phyloP scores from a whole-genome alignment of 2,329 filamentous ascomycete species.

The Cordyceps farinosa region DNA sequence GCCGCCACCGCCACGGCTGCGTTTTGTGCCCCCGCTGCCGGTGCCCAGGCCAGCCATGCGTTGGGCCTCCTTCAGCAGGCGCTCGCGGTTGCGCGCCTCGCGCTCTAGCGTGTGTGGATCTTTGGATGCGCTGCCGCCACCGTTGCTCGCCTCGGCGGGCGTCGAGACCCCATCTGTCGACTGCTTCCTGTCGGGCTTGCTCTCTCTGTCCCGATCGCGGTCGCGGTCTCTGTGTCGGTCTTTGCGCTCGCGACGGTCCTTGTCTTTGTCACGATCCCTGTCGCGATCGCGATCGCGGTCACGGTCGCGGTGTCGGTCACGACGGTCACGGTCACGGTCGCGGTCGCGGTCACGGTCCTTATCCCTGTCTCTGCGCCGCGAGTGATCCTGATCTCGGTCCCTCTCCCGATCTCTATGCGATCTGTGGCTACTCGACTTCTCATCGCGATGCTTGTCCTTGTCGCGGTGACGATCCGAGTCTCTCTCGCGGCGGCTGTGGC shows the following conservation, averaged over 20 bases:
- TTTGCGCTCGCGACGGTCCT: conserved; percentile 38
- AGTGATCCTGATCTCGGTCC: conserved; percentile 29
- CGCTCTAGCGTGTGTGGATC: conserved; percentile 69
- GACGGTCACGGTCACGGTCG: conserved; percentile 25
- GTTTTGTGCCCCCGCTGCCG: conserved; percentile 45
- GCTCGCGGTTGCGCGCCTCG: conserved; percentile 62
- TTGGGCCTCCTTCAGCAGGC: conserved; percentile 66
- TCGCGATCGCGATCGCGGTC: conserved; percentile 32
- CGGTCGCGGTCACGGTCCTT: conserved; percentile 34
- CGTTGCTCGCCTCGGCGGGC: conserved; percentile 24
- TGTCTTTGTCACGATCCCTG: conserved; percentile 29
- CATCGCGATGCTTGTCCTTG: conserved; percentile 47
- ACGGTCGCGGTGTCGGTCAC: conserved; percentile 25
- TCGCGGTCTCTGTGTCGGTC: conserved; percentile 37
- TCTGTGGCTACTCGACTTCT: conserved; percentile 38
- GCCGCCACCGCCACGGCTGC: conserved; percentile 40
- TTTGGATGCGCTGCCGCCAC: conserved; percentile 27
- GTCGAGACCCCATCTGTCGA: conserved; percentile 29
- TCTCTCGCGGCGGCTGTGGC: conserved; percentile 59
- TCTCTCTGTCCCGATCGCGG: conserved; percentile 21
- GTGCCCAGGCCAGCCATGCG: conserved; percentile 54
- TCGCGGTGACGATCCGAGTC: conserved; percentile 40
- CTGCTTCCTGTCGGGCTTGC: conserved; percentile 30
- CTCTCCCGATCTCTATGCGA: conserved; percentile 43
- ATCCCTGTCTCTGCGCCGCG: conserved; percentile 18